A percentile compares a stretch with the other conserved stretches of the same genome.
Conservation (phyloP, 148 eudicot genomes). For the Rheum nobile region DNA sequence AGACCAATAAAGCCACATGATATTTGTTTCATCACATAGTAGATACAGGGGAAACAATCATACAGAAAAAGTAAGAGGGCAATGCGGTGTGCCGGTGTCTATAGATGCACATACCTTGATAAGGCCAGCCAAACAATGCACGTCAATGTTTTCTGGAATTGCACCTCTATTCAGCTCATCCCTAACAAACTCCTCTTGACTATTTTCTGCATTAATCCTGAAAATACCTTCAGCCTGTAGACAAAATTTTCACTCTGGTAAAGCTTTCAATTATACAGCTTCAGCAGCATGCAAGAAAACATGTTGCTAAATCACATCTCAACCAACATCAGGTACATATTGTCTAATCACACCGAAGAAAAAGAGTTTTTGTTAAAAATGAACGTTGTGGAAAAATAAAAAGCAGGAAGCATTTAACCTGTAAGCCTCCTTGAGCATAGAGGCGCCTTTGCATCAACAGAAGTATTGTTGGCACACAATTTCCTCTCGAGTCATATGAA, state of each 20-base stretch:
- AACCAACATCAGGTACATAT: neutral
- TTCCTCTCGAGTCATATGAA: conserved; percentile 75
- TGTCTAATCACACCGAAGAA: neutral
- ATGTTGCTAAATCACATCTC: neutral
- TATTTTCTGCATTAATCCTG: conserved; percentile 84
- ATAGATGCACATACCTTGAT: conserved; percentile 51
- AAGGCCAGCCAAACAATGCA: conserved; percentile 92
- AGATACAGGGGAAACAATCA: neutral
- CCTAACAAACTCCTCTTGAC: conserved; percentile 78
- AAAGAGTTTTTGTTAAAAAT: neutral
- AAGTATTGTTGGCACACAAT: conserved; percentile 92
- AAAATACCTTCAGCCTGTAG: conserved; percentile 96
- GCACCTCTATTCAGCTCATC: conserved; percentile 73
- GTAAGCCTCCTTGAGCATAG: conserved; percentile 84
- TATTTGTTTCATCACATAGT: neutral
- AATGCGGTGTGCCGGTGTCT: neutral
- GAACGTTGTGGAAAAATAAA: neutral
- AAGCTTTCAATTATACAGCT: neutral
- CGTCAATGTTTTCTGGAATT: conserved; percentile 79
- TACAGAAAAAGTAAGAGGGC: neutral
- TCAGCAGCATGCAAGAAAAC: neutral
- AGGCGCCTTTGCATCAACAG: conserved; percentile 84
- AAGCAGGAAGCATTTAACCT: conserved; percentile 28
- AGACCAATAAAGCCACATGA: neutral
- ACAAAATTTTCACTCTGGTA: neutral